Conservation (phyloP, 2,329 filamentous ascomycete species). For the Furcasterigmium sp. region DNA sequence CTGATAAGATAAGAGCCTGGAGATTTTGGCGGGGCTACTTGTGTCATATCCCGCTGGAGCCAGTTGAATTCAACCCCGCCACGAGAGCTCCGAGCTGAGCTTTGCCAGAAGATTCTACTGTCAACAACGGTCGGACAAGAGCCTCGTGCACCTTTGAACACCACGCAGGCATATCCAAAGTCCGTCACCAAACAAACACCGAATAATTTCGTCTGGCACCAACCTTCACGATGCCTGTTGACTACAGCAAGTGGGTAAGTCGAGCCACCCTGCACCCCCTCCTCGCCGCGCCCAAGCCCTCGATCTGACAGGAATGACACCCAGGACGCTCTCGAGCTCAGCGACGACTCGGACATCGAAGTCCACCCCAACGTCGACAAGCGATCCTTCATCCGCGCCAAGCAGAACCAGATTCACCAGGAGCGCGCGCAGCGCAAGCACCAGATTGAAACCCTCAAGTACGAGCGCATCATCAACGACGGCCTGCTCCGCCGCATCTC, state of each 20-base stretch:
- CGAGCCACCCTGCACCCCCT: background rate
- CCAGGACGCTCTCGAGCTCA: conserved; percentile 87
- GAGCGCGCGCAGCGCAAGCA: conserved; percentile 80
- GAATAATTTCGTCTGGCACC: background rate
- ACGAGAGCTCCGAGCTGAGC: too few relatives aligned
- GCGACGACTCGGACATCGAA: conserved; percentile 96
- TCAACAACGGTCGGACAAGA: background rate
- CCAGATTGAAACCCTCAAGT: conserved; percentile 87
- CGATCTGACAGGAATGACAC: background rate
- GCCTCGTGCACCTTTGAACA: background rate
- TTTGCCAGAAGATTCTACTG: background rate
- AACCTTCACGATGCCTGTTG: conserved; percentile 39
- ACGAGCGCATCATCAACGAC: conserved; percentile 90
- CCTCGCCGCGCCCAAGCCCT: background rate
- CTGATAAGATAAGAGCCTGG: too few relatives aligned
- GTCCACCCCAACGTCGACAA: conserved; percentile 99
- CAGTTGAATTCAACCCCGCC: too few relatives aligned
- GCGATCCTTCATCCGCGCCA: conserved; percentile 94
- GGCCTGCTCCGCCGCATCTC: conserved; percentile 82
- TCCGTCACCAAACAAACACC: conserved; percentile 7
- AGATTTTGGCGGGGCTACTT: too few relatives aligned
- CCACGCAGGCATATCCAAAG: too few relatives aligned
- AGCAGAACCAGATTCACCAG: conserved; percentile 94
- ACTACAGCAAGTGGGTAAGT: conserved; percentile 66
- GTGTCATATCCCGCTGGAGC: too few relatives aligned